phyloP scores from a whole-genome alignment of 2,329 filamentous ascomycete genomes.

The Cercospora sesami region DNA sequence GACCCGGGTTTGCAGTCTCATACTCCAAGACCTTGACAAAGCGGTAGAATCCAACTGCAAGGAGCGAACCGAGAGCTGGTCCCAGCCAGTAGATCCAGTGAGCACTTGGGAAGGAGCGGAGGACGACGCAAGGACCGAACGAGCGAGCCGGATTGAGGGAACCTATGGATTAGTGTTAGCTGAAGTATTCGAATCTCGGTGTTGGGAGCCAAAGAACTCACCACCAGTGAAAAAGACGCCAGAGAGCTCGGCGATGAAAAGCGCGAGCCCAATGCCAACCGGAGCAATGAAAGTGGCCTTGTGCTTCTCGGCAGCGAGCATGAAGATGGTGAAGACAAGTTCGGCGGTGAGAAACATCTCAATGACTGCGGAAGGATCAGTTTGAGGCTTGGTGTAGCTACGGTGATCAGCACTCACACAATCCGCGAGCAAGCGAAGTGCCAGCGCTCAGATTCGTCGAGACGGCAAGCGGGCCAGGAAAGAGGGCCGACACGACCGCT shows the following conservation, averaged over 20 bases:
- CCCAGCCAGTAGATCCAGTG: conserved; percentile 58
- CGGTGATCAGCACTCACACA: conserved; percentile 38
- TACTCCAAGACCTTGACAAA: conserved; percentile 53
- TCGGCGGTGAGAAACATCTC: conserved; percentile 54
- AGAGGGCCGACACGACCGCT: conserved; percentile 47
- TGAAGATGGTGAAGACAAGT: conserved; percentile 53
- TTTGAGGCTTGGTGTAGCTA: neutral
- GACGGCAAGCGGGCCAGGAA: conserved; percentile 50
- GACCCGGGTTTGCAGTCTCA: conserved; percentile 52
- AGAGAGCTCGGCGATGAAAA: conserved; percentile 50
- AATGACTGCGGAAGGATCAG: conserved; percentile 39
- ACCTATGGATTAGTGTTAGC: conserved; percentile 27
- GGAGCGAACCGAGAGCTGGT: conserved; percentile 47
- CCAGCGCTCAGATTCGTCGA: conserved; percentile 46
- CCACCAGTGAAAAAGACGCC: conserved; percentile 51
- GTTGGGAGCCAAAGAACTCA: conserved; percentile 4
- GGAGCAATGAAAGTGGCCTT: conserved; percentile 46
- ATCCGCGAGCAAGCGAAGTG: conserved; percentile 47
- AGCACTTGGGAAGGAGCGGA: conserved; percentile 45
- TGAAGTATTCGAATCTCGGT: neutral
- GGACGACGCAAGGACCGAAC: conserved; percentile 51
- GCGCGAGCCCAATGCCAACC: conserved; percentile 43
- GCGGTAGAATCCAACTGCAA: conserved; percentile 52
- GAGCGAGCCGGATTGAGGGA: conserved; percentile 53
- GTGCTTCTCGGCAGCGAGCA: conserved; percentile 47